Evolutionary conservation across 345 rosid species (phyloP).

Genomic region (Atalantia buxifolia): DNA sequence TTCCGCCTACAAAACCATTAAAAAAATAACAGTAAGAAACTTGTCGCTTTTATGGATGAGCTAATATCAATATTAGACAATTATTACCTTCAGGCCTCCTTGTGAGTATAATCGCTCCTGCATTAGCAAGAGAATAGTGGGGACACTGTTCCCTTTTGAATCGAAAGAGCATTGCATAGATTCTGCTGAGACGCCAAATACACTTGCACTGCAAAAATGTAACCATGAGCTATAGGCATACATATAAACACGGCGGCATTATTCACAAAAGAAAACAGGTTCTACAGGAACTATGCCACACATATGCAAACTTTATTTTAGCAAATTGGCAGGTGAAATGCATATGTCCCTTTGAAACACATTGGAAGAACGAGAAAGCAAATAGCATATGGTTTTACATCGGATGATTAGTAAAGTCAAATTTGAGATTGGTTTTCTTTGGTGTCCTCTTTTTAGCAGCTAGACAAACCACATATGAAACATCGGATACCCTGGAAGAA

Average conservation of each 20-base stretch:
- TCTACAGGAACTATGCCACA: not conserved
- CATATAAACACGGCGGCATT: not conserved
- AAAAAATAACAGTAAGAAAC: not conserved
- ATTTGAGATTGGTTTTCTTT: not conserved
- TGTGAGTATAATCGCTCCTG: slow-evolving; percentile 76
- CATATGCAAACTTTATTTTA: not conserved
- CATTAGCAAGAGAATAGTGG: slow-evolving; percentile 92
- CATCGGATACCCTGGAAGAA: not conserved
- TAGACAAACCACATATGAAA: not conserved
- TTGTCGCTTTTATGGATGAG: not conserved
- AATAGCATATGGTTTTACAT: not conserved
- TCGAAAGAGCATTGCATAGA: slow-evolving; percentile 93
- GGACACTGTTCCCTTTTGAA: slow-evolving; percentile 79
- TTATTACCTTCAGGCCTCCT: slow-evolving; percentile 73
- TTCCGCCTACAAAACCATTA: slow-evolving; percentile 58
- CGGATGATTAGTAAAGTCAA: too few relatives aligned
- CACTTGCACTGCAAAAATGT: slow-evolving; percentile 64
- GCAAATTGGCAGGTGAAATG: not conserved
- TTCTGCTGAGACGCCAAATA: slow-evolving; percentile 96
- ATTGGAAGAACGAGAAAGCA: not conserved
- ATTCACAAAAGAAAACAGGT: not conserved
- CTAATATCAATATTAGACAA: not conserved
- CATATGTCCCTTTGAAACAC: not conserved
- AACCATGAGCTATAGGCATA: slow-evolving; percentile 10
- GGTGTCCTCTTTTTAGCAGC: not conserved